Base-by-base conservation (phyloP, 495 filamentous ascomycete genomes). In the Choiromyces venosus region DNA sequence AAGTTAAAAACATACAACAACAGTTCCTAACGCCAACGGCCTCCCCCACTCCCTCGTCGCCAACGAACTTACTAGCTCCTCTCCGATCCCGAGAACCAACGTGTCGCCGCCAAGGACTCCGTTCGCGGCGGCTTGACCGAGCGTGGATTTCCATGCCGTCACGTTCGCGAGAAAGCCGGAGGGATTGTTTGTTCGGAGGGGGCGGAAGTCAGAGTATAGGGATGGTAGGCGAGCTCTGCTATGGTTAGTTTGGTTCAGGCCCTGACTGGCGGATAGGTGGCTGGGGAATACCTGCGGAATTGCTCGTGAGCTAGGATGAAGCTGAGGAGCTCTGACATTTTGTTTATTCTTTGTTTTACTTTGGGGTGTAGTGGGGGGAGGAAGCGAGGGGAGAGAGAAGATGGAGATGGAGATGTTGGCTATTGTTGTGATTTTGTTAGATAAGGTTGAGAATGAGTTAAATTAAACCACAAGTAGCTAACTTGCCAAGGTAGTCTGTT, bases 121-220 rank as follows among this genome's bases (percentile, higher is more conserved):
- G 16, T 88, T 87, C 70, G 86, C 85, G 1, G 89, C 85, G 35
- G 94, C 91, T 64, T 85, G 83, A 29, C 87, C 85, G 36, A 99
- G 86, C 1, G 87, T 94, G 37, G 86, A 85, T 79, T 90, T 88
- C 95, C 95, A 99, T 61, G 94, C 92, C 19, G 87, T 83, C 56
- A 94, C 82, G 82, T 99, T 98, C 67, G 94, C 92, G 38, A 86
- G 83, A 84, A 93, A 99, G 74, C 93, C 94, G 78, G 96, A 93
- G 0, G 94, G 93, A 81, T 99, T 99, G 40, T 91, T 90, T 70
- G 88, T 88, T 73, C 87, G 87, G 74, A 94, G 93, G 44, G 86
- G 81, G 5, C 88, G 84, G 83, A 99, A 98, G 82, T 98, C 96
- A 71, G 94, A 97, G 84, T 97, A 99, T 68, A 99, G 88, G 19